Evolutionary conservation across 768 basidiomycete species (phyloP).

Genomic region (Mycena belliarum): DNA sequence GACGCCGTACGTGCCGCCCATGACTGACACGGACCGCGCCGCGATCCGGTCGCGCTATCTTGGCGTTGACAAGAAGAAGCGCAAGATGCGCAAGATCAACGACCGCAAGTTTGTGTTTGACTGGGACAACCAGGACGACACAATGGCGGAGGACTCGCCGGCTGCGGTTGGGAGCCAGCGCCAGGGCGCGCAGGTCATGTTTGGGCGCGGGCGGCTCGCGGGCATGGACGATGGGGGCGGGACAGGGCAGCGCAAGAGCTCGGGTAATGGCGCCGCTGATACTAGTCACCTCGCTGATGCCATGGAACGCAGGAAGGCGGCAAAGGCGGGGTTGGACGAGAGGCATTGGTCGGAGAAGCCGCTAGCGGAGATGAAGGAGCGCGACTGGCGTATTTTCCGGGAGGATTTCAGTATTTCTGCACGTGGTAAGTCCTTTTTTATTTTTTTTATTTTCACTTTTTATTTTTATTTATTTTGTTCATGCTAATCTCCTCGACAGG

Average conservation of each 20-base stretch:
- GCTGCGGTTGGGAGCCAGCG: slow-evolving; percentile 67
- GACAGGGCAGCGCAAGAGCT: slow-evolving; percentile 37
- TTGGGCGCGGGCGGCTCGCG: slow-evolving; percentile 79
- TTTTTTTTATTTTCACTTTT: not conserved
- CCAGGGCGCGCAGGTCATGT: slow-evolving; percentile 87
- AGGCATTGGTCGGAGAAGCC: slow-evolving; percentile 98
- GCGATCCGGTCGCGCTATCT: slow-evolving; percentile 93
- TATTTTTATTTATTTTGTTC: not conserved
- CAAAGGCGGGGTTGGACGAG: slow-evolving; percentile 84
- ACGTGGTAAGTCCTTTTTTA: slow-evolving; percentile 71
- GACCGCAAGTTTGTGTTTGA: slow-evolving; percentile 99
- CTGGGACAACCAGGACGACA: slow-evolving; percentile 97
- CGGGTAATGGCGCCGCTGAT: slow-evolving; percentile 32
- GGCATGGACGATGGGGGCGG: slow-evolving; percentile 84
- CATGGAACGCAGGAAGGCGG: slow-evolving; percentile 80
- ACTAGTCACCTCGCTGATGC: slow-evolving; percentile 69
- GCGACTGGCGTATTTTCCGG: slow-evolving; percentile 98
- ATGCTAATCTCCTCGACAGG: slow-evolving; percentile 55
- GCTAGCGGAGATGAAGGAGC: slow-evolving; percentile 89
- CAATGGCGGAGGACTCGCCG: slow-evolving; percentile 77
- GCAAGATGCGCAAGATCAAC: slow-evolving; percentile 91
- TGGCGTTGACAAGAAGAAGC: slow-evolving; percentile 92
- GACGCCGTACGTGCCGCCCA: slow-evolving; percentile 54
- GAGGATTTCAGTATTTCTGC: slow-evolving; percentile 98
- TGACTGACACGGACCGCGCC: slow-evolving; percentile 78